Evolutionary conservation across 176 grass and related monocot species (phyloP).

Genomic region (Carex kokanica): DNA sequence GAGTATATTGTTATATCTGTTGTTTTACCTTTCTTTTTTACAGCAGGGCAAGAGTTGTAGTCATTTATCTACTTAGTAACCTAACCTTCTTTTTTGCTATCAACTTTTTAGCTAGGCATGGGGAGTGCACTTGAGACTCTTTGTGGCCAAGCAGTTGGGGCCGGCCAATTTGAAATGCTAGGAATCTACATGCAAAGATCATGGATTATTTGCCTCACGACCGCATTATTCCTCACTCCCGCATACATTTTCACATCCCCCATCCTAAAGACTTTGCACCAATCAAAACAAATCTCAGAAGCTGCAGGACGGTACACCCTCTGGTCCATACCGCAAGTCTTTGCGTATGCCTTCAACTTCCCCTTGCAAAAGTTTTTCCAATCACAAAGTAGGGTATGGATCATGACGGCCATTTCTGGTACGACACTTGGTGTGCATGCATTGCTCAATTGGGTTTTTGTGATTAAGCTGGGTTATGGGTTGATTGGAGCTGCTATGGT

Average conservation of each 20-base stretch:
- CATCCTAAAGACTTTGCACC: conserved; percentile 38
- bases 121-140: conserved; percentile 79
- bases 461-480: conserved; percentile 37
- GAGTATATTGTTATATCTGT: neutral
- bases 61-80: neutral
- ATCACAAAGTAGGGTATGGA: conserved; percentile 64
- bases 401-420: conserved; percentile 40
- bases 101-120: conserved; percentile 52
- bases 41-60: neutral
- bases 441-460: conserved; percentile 48
- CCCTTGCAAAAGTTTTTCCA: conserved; percentile 77
- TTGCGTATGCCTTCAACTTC: conserved; percentile 60
- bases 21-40: neutral
- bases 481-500: conserved; percentile 47
- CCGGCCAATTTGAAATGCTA: conserved; percentile 51
- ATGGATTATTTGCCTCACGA: conserved; percentile 58
- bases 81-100: neutral
- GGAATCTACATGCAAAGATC: conserved; percentile 72
- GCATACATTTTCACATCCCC: conserved; percentile 51
- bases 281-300: conserved; percentile 37
- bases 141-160: conserved; percentile 65
- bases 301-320: conserved; percentile 40
- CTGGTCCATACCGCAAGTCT: conserved; percentile 49
- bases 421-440: conserved; percentile 31
- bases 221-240: conserved; percentile 36